Conservation (phyloP, 352 stramenopile genomes). For the Globisporangium nodosum region DNA sequence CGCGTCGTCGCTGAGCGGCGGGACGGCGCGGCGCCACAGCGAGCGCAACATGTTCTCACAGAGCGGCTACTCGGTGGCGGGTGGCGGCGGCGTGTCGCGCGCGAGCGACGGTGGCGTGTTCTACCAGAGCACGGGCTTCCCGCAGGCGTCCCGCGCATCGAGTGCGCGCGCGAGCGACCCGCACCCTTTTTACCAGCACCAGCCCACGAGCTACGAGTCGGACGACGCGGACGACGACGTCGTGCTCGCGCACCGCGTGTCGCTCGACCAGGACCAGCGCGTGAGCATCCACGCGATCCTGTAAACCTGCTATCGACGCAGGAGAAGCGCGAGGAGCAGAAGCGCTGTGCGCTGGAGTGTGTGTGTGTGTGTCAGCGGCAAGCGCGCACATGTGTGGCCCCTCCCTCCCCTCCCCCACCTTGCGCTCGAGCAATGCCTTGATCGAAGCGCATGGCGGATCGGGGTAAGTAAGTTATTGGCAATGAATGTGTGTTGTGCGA, state of each 20-base stretch:
- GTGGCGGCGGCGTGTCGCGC: slow-evolving; percentile 12
- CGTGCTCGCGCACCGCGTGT: slow-evolving; percentile 50
- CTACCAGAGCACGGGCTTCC: slow-evolving; percentile 21
- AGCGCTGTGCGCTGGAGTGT: not conserved
- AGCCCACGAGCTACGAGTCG: slow-evolving; percentile 15
- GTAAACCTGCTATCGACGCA: slow-evolving; percentile 15
- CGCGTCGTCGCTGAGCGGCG: slow-evolving; percentile 17
- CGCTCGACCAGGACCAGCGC: slow-evolving; percentile 50
- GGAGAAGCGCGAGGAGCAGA: not conserved
- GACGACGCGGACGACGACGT: slow-evolving; percentile 36
- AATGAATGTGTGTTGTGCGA: not conserved
- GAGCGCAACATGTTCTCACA: slow-evolving; percentile 11
- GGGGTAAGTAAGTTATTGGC: not conserved
- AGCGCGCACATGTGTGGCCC: not conserved
- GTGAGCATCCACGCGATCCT: slow-evolving; percentile 64
- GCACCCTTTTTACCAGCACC: slow-evolving; percentile 16
- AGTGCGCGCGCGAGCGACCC: slow-evolving; percentile 15
- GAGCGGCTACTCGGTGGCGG: slow-evolving; percentile 20
- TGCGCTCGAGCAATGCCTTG: too few relatives aligned
- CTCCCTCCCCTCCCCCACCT: not conserved
- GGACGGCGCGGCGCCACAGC: slow-evolving; percentile 22
- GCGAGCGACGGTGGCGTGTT: slow-evolving; percentile 44
- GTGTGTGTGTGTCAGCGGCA: not conserved
- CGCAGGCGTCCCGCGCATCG: slow-evolving; percentile 5
- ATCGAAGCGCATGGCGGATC: too few relatives aligned